Base-by-base conservation (phyloP, 2,329 filamentous ascomycete genomes). In the Rhexocercosporidium sp. region DNA sequence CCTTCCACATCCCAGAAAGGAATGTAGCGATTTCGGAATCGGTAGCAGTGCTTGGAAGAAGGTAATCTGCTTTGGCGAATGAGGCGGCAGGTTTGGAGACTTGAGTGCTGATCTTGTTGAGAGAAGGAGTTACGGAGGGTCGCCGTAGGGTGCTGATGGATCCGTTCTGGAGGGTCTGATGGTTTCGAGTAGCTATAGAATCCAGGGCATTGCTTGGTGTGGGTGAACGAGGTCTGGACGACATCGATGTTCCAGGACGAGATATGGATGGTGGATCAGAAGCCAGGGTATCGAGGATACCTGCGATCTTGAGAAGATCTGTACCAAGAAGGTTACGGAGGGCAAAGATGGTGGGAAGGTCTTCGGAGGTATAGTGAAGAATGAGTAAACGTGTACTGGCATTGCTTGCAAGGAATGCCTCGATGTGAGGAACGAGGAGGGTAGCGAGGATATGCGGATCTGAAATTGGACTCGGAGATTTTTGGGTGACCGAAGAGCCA, bases 381-480 rank as follows among this genome's bases (percentile, higher is more conserved):
- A 90, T 76, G 0, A 90, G 81, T 65, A 89, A 85, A 11, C 83
- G 83, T 22, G 86, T 83, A 44, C 82, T 79, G 2, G 81, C 73
- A 69, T 89, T 85, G 1, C 82, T 78, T 4, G 83, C 81, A 59
- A 90, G 79, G 69, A 88, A 90, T 0, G 83, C 83, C 71, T 90
- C 88, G 1, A 90, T 79, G 67, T 89, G 86, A 1, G 87, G 86
- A 46, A 90, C 80, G 25, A 90, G 81, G 1, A 89, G 79, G 0
- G 84, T 84, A 1, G 88, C 87, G 1, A 90, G 81, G 18, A 86
- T 78, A 25, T 82, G 79, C 1, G 85, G 81, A 71, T 86, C 84
- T 18, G 81, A 80, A 67, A 88, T 85, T 0, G 85, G 86, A 65
- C 84, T 82, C 3, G 81, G 81, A 67, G 86, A 84, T 64, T 82